Base-by-base conservation (phyloP, 2,329 filamentous ascomycete genomes). In the Penicillium italicum region DNA sequence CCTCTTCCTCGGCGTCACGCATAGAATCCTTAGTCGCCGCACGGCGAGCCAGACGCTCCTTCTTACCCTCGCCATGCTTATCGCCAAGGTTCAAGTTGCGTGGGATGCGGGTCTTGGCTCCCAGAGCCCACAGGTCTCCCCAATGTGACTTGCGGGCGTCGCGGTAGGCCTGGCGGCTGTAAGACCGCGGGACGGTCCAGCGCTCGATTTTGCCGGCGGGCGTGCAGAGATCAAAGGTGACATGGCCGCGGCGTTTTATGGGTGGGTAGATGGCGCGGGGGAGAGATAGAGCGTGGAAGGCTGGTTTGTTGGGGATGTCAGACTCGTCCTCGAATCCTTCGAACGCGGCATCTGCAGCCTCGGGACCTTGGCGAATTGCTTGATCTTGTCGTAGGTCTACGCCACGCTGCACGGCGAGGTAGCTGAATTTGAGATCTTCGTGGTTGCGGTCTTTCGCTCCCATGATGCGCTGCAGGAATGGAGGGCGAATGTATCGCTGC, bases 111-210 rank as follows among this genome's bases (percentile, higher is more conserved):
- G 91, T 95, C 80, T 97, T 97, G 22, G 92, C 93, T 0, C 94
- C 94, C 0, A 97, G 79, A 0, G 93, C 91, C 94, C 94, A 99
- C 10, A 97, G 79, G 71, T 97, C 94, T 37, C 94, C 94, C 94
- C 93, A 97, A 50, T 77, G 78, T 0, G 88, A 83, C 76, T 99
- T 99, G 59, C 94, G 85, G 34, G 94, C 94, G 70, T 97, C 94
- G 65, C 89, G 90, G 76, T 93, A 97, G 0, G 91, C 91, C 66
- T 88, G 85, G 65, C 83, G 86, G 71, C 87, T 87, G 74, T 87
- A 94, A 57, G 86, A 91, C 64, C 86, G 86, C 1, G 93, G 90
- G 0, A 99, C 87, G 0, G 88, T 94, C 94, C 94, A 99, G 53
- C 94, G 89, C 78, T 99, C 93, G 33, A 97, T 85, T 40, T 83